Evolutionary conservation across 192 early-diverging fungal genomes (phyloP), one percentile per base, ranked within the genome.

Genomic region (Dimargaris cristalligena): DNA sequence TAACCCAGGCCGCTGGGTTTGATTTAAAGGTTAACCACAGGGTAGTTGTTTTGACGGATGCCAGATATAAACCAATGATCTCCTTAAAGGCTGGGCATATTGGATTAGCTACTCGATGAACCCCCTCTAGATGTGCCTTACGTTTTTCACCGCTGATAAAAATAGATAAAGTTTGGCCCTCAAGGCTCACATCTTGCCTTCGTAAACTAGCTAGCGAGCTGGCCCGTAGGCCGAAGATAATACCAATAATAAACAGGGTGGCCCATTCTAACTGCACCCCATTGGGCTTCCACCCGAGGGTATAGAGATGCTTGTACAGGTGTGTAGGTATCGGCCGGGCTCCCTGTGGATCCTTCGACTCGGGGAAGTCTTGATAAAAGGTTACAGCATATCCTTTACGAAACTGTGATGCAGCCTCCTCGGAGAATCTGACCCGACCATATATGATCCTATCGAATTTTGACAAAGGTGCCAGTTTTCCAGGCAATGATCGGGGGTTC

Each of bases 331-430:
- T 52, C 3, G 51, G 51, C 2, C 22, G 22, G 1, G 51, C 51
- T 6, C 51, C 51, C 26, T 23, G n/a, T 25, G 51, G 51, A 13
- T 52, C 22, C 29, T 52, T 18, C 23, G 2, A 26, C 29, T 52
- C 9, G 3, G 22, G 51, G 29, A 26, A 14, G 2, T 18, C 26
- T 2, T 52, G 51, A 13, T 2, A 6, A 9, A 28, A 52, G n/a
- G n/a, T 25, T 52, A 52, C 29, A 6, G 51, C 51, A 52, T 52
- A 52, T 28, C 51, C 51, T 23, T 52, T 52, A 16, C 29, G 18
- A 26, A 28, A n/a, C 2, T 16, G n/a, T 25, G 22, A 1, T 52
- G 29, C 22, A 1, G 9, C 16, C 14, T 18, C 26, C 9, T 18
- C 51, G 2, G 1, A 16, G 51, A 28, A 25, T 28, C 29, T 14